Conservation (phyloP, 2,329 filamentous ascomycete genomes). For the Hymenoscyphus scutula region DNA sequence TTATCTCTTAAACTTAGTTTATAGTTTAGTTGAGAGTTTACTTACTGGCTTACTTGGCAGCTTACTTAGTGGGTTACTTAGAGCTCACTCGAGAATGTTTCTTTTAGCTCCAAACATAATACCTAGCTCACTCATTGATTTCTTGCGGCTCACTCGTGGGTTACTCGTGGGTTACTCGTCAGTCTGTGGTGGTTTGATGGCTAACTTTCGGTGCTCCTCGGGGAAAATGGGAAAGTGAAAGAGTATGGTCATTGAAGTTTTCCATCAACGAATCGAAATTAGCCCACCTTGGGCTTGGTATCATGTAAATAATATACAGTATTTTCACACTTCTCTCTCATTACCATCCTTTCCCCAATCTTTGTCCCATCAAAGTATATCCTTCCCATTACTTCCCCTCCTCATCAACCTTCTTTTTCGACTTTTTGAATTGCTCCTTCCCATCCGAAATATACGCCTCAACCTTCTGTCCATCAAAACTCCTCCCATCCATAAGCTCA, state of each 20-base stretch:
- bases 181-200: too few relatives aligned
- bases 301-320: slow-evolving; percentile 5
- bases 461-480: slow-evolving; percentile 70
- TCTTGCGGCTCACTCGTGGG: too few relatives aligned
- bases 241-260: neutral
- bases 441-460: slow-evolving; percentile 70
- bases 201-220: too few relatives aligned
- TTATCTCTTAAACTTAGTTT: too few relatives aligned
- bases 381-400: neutral
- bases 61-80: too few relatives aligned
- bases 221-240: neutral
- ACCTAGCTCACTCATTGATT: too few relatives aligned
- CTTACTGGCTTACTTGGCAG: too few relatives aligned
- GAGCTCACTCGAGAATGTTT: too few relatives aligned
- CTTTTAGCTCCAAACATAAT: too few relatives aligned
- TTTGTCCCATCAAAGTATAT: too few relatives aligned
- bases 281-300: neutral
- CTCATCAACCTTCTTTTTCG: slow-evolving; percentile 49
- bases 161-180: too few relatives aligned
- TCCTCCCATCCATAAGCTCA: slow-evolving; percentile 73
- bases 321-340: neutral
- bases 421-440: slow-evolving; percentile 70
- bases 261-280: neutral
- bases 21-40: too few relatives aligned
- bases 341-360: neutral